Evolutionary conservation across 257 asterid species (phyloP), one percentile per base, ranked within the genome.

Genomic region (Scutellaria baicalensis): DNA sequence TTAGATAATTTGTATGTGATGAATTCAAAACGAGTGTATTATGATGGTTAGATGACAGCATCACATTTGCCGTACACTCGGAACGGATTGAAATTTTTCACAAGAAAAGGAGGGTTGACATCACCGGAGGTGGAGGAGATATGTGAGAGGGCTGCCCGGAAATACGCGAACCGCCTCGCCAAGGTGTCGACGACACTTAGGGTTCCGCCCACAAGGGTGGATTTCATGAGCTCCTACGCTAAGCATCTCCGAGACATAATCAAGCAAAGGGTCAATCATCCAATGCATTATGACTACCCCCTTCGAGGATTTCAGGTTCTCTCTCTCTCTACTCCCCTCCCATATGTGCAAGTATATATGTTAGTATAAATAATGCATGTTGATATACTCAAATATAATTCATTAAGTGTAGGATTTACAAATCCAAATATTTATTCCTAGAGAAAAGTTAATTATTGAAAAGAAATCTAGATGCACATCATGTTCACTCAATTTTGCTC

Each of bases 11-110:
- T n/a, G n/a, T n/a, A n/a, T n/a, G n/a, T n/a, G n/a, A n/a, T n/a
- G n/a, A n/a, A n/a, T n/a, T n/a, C n/a, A n/a, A n/a, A n/a, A n/a
- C n/a, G n/a, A n/a, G n/a, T 47, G 6, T 42, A 0, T 14, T 56
- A 14, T 56, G 40, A 42, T n/a, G 71, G 47, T 21, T 69, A 71
- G 98, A 93, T 93, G 98, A 93, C 97, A 7, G 98, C 98, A 1
- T 93, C 98, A 27, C 98, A 93, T 77, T 85, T 93, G 76, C 98
- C 98, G 5, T 90, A 85, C 82, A 93, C 98, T 10, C 88, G 97
- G 11, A 93, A 93, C 59, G 98, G 97, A 3, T 65, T 93, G 65
- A 90, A 93, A 56, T 86, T 93, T 49, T 93, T 93, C 82, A 93
- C 96, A 0, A 88, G 64, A 77, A 88, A 79, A 58, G 97, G 98